Percentiles rank a stretch among this genome's conserved stretches.
phyloP scores from a whole-genome alignment of 2,329 filamentous ascomycete genomes.

The Catunica adiposa region DNA sequence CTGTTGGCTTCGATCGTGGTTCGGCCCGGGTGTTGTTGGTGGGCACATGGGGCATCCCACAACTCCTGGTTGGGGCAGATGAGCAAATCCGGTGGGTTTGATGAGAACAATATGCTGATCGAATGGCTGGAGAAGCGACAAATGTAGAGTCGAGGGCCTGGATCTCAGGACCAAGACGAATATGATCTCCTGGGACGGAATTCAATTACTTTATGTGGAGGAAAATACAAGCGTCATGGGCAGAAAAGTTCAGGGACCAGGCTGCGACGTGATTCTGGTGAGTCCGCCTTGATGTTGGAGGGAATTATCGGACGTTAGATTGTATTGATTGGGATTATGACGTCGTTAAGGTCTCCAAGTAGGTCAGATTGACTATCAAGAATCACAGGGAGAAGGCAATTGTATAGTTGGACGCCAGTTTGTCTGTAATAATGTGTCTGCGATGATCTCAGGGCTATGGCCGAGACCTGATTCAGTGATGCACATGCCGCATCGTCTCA shows the following conservation, averaged over 20 bases:
- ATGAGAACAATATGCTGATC: background rate
- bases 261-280: too few species aligned
- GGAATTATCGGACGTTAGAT: background rate
- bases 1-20: background rate
- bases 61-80: background rate
- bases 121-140: background rate
- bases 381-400: background rate
- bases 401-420: too few species aligned
- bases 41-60: constrained; percentile 4
- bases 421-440: too few species aligned
- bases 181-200: background rate
- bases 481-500: too few species aligned
- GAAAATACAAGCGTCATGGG: too few species aligned
- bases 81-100: background rate
- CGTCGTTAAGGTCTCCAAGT: background rate
- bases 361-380: background rate
- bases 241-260: too few species aligned
- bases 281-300: too few species aligned
- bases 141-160: background rate
- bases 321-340: background rate
- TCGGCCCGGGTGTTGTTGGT: constrained; percentile 1
- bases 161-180: background rate
- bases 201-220: too few species aligned
- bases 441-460: too few species aligned
- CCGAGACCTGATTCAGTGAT: too few species aligned